Conservation (phyloP, 257 asterid species). For the Cruciata laevipes region DNA sequence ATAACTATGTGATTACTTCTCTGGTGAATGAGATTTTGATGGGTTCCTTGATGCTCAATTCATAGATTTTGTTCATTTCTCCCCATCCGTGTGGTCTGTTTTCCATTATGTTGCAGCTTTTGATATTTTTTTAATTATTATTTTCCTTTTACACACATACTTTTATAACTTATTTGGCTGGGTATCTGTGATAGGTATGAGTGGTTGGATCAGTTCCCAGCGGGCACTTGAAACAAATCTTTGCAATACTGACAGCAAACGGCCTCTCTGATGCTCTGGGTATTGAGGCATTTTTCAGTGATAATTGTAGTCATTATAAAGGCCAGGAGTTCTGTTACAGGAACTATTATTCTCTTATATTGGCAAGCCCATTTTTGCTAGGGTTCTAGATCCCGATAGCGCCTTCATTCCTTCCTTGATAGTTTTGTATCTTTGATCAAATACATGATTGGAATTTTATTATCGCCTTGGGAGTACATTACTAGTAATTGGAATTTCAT, state of each 20-base stretch:
- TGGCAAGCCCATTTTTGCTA: too few species aligned
- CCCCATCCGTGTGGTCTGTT: slow-evolving; percentile 38
- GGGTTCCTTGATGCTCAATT: slow-evolving; percentile 36
- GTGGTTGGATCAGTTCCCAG: slow-evolving; percentile 33
- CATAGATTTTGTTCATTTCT: slow-evolving; percentile 33
- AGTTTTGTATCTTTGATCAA: not conserved
- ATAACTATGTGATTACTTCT: slow-evolving; percentile 42
- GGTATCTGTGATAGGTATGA: slow-evolving; percentile 65
- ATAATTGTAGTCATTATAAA: too few species aligned
- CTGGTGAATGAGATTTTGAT: slow-evolving; percentile 32
- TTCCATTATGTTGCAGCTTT: slow-evolving; percentile 34
- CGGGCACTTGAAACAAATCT: slow-evolving; percentile 65
- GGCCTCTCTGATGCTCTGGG: slow-evolving; percentile 55
- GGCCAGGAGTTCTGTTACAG: not conserved
- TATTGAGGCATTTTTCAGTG: not conserved
- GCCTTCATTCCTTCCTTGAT: too few species aligned
- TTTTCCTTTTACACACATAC: slow-evolving; percentile 23
- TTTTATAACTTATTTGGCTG: slow-evolving; percentile 28
- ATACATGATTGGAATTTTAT: not conserved
- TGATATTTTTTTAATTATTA: slow-evolving; percentile 31
- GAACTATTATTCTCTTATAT: too few species aligned
- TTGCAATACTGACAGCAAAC: slow-evolving; percentile 70
- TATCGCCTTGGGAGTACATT: too few species aligned
- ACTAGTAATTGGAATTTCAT: not conserved
- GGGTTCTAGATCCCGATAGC: too few species aligned